Percentiles rank a stretch among this genome's conserved stretches.
Conservation (phyloP, 495 filamentous ascomycete species). For the Penicillium ucsense region DNA sequence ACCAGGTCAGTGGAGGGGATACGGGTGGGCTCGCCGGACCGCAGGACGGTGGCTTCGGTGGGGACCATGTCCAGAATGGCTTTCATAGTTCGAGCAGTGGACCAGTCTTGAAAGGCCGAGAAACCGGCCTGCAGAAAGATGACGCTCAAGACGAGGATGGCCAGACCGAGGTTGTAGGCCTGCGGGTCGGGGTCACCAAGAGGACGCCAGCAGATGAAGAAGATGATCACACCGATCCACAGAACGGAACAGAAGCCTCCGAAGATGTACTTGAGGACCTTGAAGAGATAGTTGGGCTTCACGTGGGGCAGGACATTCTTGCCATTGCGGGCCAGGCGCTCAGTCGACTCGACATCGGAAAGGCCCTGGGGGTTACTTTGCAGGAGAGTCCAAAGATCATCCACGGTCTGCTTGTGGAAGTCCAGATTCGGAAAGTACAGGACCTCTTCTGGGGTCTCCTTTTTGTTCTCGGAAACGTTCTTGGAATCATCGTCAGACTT, state of each 20-base stretch:
- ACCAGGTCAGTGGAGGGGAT: conserved; percentile 51
- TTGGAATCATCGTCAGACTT: no score
- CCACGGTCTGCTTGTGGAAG: no score
- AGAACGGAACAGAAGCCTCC: conserved; percentile 66
- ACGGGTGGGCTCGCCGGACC: conserved; percentile 42
- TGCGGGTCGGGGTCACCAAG: conserved; percentile 57
- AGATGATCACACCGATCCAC: conserved; percentile 54
- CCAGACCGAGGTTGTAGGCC: conserved; percentile 56
- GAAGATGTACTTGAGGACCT: conserved; percentile 59
- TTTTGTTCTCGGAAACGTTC: no score
- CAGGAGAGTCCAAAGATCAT: no score
- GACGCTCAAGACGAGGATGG: conserved; percentile 56
- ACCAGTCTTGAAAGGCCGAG: conserved; percentile 61
- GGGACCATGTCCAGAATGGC: conserved; percentile 60
- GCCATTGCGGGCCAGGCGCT: conserved; percentile 44
- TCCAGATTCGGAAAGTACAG: no score
- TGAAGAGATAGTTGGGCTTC: conserved; percentile 43
- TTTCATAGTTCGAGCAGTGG: conserved; percentile 53
- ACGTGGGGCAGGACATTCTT: conserved; percentile 52
- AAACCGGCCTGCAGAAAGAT: conserved; percentile 63
- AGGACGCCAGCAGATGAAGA: conserved; percentile 65
- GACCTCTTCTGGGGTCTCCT: no score
- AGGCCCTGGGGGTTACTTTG: no score
- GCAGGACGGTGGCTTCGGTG: conserved; percentile 50
- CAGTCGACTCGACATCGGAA: no score